These are phyloP conservation scores for Blastobotrys attinorum DNA, from an alignment of 805 yeast species.

Conservation along the genomic window DNA sequence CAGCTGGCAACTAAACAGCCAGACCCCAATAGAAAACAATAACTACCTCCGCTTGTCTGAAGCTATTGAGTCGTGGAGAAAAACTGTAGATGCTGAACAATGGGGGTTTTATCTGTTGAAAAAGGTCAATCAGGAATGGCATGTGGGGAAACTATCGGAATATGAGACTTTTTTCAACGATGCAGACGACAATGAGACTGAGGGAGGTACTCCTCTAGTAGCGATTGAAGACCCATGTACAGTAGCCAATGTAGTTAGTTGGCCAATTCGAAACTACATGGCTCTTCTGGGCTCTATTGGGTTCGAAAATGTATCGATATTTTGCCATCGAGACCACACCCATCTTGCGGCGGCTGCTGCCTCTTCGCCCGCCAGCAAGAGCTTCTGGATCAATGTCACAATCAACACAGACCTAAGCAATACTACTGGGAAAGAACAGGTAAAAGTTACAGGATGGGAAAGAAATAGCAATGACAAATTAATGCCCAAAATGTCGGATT, in stretches of 20 bases:
- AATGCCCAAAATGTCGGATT: slow-evolving; percentile 76
- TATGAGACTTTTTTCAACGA: slow-evolving; percentile 17
- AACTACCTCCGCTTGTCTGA: neutral
- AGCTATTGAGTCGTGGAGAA: slow-evolving; percentile 12
- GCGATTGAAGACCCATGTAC: slow-evolving; percentile 37
- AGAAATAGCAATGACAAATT: slow-evolving; percentile 60
- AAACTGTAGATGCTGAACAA: slow-evolving; percentile 5
- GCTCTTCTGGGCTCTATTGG: slow-evolving; percentile 37
- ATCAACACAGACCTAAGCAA: slow-evolving; percentile 7
- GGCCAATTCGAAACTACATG: slow-evolving; percentile 52
- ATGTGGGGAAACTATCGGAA: slow-evolving; percentile 11
- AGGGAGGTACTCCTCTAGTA: slow-evolving; percentile 19
- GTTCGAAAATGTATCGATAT: slow-evolving; percentile 30
- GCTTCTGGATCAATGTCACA: slow-evolving; percentile 23
- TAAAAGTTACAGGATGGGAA: slow-evolving; percentile 81
- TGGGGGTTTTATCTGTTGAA: slow-evolving; percentile 26
- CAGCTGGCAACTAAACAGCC: slow-evolving; percentile 36
- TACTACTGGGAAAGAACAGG: slow-evolving; percentile 19
- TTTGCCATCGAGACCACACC: slow-evolving; percentile 32
- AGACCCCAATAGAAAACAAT: neutral
- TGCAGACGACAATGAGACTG: neutral
- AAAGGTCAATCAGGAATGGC: slow-evolving; percentile 13
- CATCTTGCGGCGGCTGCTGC: slow-evolving; percentile 1
- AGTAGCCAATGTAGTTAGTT: slow-evolving; percentile 36
- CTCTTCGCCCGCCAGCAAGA: slow-evolving; percentile 9